Base-by-base conservation (phyloP, 768 basidiomycete genomes). In the Lactarius trivialis region DNA sequence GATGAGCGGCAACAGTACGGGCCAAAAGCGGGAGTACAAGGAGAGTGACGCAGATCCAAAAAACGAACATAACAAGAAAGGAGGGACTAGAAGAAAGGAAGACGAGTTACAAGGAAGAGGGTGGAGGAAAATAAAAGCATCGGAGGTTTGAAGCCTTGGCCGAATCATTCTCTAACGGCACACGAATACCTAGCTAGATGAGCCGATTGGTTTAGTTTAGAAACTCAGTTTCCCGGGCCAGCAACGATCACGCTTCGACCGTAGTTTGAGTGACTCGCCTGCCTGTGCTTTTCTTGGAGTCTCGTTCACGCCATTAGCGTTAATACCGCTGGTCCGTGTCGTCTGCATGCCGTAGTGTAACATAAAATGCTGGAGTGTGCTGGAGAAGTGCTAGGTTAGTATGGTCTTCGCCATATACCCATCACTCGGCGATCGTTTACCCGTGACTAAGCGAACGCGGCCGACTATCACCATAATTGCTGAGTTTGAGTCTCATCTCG, bases 11-110 rank as follows among this genome's bases (percentile, higher is more conserved):
- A 21, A 12, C 33, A 32, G 57, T 26, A 50, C 61, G 53, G 34
- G 64, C 63, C n/a, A 65, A 56, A 58, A 63, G 60, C 39, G 65
- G 37, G 65, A 68, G 59, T 9, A 70, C 72, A 39, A 69, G 12
- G 37, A 52, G 56, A 43, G 56, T 32, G 11, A 56, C 1, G 39
- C 28, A 52, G 5, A n/a, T 41, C 34, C 3, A 65, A 33, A 45
- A 39, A 39, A 51, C 56, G 39, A 32, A 59, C 61, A 62, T 57
- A 34, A 45, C 6, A 24, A 43, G 7, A 52, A 54, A 54, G 34
- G 53, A 54, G n/a, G n/a, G 53, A 34, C n/a, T 33, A 33, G 53
- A 33, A 36, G 53, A 36, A 36, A 33, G 30, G 51, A 3, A 3
- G 15, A n/a, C 7, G 34, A 14, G 8, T 49, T 14, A 54, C 36